Evolutionary conservation across 768 basidiomycete species (phyloP), one percentile per base, ranked within the genome.

Genomic region (Leccinum fibrillosum): DNA sequence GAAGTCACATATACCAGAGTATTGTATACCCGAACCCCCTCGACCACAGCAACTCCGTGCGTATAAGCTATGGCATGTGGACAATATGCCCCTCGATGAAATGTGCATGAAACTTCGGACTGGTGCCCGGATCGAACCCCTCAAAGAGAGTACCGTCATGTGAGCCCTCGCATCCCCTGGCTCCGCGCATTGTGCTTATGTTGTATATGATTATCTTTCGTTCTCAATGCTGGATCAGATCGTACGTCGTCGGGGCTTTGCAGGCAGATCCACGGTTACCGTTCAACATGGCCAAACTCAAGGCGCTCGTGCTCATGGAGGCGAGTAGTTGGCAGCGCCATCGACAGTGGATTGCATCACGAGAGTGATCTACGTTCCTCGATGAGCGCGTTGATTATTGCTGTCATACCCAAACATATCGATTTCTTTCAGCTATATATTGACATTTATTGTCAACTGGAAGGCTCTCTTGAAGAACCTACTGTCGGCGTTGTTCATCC

Each of bases 101-200:
- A 80, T 81, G 58, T 78, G 80, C 48, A 70, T 72, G 30, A 57
- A 57, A 25, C 69, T 81, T 51, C 66, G 76, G 52, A 72, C 62
- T 13, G 66, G 62, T 10, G 52, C 32, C 12, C 60, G 63, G 53
- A 63, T 72, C 26, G 74, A 78, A 54, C 81, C 80, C 17, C 71
- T 82, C 44, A 75, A 75, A 48, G 72, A 75, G 53, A 73, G 76
- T 49, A 79, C 80, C 2, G 80, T 81, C 44, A 81, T 82, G 78
- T 81, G 50, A 62, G 77, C 68, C 6, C 12, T 17, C 4, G 26
- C 26, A 47, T 28, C 5, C 3, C 35, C 0, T 35, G 35, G 6
- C 35, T 15, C 12, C 17, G 19, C 19, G 19, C 42, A 44, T 44
- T 19, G 45, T 56, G 28, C 39, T 51, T 15, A 44, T 17, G 28